Base-by-base conservation (phyloP, 148 eudicot genomes). In the Salicornia ramosissima region DNA sequence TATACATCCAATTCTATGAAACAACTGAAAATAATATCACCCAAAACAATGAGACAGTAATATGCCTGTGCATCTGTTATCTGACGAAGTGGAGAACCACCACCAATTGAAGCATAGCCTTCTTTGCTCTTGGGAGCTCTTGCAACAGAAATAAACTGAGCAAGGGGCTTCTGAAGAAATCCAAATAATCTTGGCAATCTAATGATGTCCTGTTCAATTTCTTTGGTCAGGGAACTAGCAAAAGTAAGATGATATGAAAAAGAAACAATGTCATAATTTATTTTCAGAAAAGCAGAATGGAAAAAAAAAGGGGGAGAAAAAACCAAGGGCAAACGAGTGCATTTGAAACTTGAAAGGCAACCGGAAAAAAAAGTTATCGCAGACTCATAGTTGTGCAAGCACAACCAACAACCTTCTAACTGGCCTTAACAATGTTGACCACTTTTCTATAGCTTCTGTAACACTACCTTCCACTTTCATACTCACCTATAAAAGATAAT, bases 41-140 rank as follows among this genome's bases (percentile, higher is more conserved):
- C 31, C 36, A 58, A 40, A 50, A 60, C 9, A 42, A 50, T 2
- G 45, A 60, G 73, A 45, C 39, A 29, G n/a, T 59, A 10, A 56
- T 89, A 75, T 84, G 80, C 99, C 99, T 94, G 99, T 54, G 84
- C 96, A 86, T 90, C 99, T 55, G 99, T 94, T 67, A 90, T 94
- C 69, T 78, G 76, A 64, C 99, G 87, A 78, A 94, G 93, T 56
- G 97, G 97, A 77, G 99, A 94, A 46, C 99, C 99, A 75, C 99
- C 99, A 56, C 99, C 99, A 78, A 94, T 94, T 56, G 99, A 88
- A 77, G 99, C 99, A 82, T 94, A 94, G 39, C 96, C 99, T 86
- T 94, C 99, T 81, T 86, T 94, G 82, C 99, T 94, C 82, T 94
- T 94, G 5, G 99, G 96, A 76, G 99, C 92, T 82, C 99, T 86